Evolutionary conservation across 768 basidiomycete species (phyloP).

Genomic region (Clitopilus passeckerianus): DNA sequence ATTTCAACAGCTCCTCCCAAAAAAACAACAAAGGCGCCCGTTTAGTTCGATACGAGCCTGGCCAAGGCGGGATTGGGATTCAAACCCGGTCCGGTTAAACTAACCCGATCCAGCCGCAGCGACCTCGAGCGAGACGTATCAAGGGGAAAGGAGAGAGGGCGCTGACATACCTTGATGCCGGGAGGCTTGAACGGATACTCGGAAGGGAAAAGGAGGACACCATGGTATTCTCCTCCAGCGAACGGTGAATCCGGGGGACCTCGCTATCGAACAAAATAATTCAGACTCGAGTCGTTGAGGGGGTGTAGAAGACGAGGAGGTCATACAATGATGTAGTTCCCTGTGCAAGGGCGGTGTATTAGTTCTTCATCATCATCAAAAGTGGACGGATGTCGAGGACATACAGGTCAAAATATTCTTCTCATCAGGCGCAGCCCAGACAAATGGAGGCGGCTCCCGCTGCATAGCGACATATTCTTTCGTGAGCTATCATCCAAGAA

Average conservation of each 20-base stretch:
- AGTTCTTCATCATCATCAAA: background rate
- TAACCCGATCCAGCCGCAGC: no score
- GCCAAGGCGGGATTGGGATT: constrained; percentile 7
- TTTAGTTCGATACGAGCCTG: no score
- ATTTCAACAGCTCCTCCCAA: background rate
- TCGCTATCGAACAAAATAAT: constrained; percentile 43
- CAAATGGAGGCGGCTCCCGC: constrained; percentile 89
- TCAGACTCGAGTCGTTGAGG: background rate
- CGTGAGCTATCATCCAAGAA: constrained; percentile 43
- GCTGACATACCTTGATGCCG: constrained; percentile 76
- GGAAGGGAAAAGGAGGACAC: constrained; percentile 84
- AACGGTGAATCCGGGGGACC: constrained; percentile 94
- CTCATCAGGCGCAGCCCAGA: constrained; percentile 95
- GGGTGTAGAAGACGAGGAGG: background rate
- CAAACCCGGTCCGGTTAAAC: background rate
- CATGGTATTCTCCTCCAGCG: constrained; percentile 91
- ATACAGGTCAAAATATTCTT: constrained; percentile 94
- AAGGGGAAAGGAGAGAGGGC: background rate
- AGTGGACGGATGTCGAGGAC: constrained; percentile 21
- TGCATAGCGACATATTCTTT: constrained; percentile 95
- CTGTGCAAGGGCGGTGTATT: constrained; percentile 31
- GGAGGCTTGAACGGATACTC: constrained; percentile 98
- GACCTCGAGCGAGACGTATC: no score
- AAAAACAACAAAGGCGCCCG: background rate
- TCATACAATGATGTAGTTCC: constrained; percentile 90